These are phyloP conservation scores for Pulveroboletus sp. DNA, from an alignment of 768 basidiomycete species.

Conservation along the genomic window DNA sequence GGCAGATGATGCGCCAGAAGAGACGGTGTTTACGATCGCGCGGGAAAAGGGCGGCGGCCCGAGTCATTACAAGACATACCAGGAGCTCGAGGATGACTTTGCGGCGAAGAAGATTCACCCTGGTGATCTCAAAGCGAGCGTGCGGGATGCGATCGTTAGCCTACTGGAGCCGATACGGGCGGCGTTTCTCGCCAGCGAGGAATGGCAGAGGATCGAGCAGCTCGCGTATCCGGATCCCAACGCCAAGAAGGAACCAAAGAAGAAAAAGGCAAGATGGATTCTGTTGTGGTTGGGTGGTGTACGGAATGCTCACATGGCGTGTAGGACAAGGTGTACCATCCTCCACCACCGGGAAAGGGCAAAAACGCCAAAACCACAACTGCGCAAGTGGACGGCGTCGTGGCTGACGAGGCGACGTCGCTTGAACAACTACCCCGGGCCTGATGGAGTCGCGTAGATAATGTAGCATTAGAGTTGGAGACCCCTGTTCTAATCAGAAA, in stretches of 20 bases:
- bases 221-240: conserved; percentile 84
- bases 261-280: conserved; percentile 47
- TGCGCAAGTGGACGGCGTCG: conserved; percentile 7
- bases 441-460: neutral
- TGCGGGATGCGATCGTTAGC: conserved; percentile 68
- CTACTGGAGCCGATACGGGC: conserved; percentile 81
- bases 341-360: conserved; percentile 79
- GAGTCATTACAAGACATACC: conserved; percentile 68
- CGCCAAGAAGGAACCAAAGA: conserved; percentile 56
- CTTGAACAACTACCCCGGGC: neutral
- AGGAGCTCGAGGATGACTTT: conserved; percentile 71
- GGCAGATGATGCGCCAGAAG: conserved; percentile 67
- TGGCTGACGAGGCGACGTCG: neutral
- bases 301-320: neutral
- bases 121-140: conserved; percentile 80
- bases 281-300: neutral
- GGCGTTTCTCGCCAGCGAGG: conserved; percentile 70
- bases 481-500: too few species aligned
- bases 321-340: conserved; percentile 80
- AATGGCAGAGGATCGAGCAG: conserved; percentile 75
- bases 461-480: too few species aligned
- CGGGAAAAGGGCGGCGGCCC: conserved; percentile 74
- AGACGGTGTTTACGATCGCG: conserved; percentile 76
- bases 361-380: conserved; percentile 39
- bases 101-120: conserved; percentile 79